Evolutionary conservation across 768 basidiomycete genomes (phyloP), one percentile per base, ranked within the genome.

Genomic region (Termitomyces sp.): DNA sequence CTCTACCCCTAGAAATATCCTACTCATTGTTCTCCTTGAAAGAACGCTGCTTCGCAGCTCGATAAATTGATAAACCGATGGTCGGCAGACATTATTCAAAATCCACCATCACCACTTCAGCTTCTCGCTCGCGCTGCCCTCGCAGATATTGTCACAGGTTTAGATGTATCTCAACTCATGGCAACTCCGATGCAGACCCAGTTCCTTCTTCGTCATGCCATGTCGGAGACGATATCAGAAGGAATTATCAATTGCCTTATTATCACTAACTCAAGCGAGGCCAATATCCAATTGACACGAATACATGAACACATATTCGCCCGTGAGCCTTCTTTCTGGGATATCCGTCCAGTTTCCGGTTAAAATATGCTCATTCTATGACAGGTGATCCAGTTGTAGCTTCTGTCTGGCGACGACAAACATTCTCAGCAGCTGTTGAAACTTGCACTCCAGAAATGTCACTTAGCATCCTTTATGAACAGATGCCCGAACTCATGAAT

Each of bases 281-380:
- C 92, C 28, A 94, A 94, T 64, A 69, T 87, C 58, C 90, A 94
- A 67, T 75, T 94, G 48, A 87, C 91, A 23, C 80, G 89, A 5
- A 90, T 94, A 55, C 92, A 94, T 68, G 92, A 94, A 67, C 88
- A 93, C 62, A 81, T 94, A 52, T 94, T 94, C 63, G 78, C 85
- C 26, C 82, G 92, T 91, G 65, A 67, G 90, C 76, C n/a, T 46
- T 38, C 11, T 19, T 33, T 33, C 31, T 3, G 52, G 30, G 21
- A 35, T 35, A 33, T 61, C 21, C 19, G n/a, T 46, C 26, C 1
- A 15, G 5, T n/a, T 55, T 28, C 37, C 19, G n/a, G 14, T 28
- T 47, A 28, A 41, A 19, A 26, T 17, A 38, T 6, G 15, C 11
- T 17, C 37, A 2, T 38, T 38, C 15, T n/a, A 19, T 19, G 14